Conservation (phyloP, 1,139 yeast genomes). For the Magnusiomyces fungicola region DNA sequence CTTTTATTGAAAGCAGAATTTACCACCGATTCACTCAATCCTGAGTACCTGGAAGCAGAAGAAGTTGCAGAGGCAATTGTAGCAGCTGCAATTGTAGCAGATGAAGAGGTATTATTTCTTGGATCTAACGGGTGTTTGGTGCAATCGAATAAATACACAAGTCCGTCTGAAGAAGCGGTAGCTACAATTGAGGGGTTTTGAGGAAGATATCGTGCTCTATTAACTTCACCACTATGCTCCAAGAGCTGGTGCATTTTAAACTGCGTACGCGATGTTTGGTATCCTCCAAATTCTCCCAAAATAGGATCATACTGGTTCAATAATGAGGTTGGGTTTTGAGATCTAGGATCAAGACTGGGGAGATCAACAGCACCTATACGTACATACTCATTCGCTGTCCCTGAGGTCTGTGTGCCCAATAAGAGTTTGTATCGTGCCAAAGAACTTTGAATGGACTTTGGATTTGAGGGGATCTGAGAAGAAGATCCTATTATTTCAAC, state of each 20-base stretch:
- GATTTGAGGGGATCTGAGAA: background rate
- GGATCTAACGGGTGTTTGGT: conserved; percentile 38
- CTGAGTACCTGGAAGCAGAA: background rate
- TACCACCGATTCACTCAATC: background rate
- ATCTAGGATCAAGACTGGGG: background rate
- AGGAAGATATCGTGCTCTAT: conserved; percentile 78
- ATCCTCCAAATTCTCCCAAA: conserved; percentile 19
- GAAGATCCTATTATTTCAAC: conserved; percentile 23
- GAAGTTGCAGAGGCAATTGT: background rate
- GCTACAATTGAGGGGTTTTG: conserved; percentile 59
- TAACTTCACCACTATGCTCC: conserved; percentile 54
- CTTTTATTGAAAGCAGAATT: background rate
- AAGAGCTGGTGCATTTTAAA: conserved; percentile 46
- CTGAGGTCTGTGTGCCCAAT: conserved; percentile 80
- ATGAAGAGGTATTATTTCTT: conserved; percentile 12
- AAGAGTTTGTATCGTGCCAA: conserved; percentile 36
- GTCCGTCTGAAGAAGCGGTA: conserved; percentile 71
- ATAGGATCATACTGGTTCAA: conserved; percentile 15
- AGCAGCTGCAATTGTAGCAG: background rate
- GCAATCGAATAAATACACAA: conserved; percentile 57
- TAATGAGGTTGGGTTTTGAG: conserved; percentile 8
- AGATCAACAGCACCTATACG: conserved; percentile 55
- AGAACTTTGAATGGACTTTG: conserved; percentile 1
- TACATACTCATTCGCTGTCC: conserved; percentile 62
- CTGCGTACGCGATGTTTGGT: conserved; percentile 19